A percentile compares a stretch with the other conserved stretches of the same genome.
Evolutionary conservation across 163 green algal species (phyloP).

Genomic region (Coccomyxa subellipsoidea): DNA sequence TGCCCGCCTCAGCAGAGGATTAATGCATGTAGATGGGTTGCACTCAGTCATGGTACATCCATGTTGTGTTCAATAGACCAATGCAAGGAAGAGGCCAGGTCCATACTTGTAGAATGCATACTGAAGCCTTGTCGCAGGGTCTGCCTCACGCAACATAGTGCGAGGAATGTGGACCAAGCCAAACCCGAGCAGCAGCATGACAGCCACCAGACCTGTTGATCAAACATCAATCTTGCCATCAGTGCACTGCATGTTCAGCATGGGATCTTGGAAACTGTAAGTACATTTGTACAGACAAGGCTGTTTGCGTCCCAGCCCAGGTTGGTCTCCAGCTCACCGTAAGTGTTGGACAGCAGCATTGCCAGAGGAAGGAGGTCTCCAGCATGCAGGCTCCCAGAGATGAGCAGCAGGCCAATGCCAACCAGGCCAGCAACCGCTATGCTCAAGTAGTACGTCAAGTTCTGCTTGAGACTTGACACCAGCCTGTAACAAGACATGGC

Average conservation of each 20-base stretch:
- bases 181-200: constrained; percentile 73
- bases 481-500: constrained; percentile 24
- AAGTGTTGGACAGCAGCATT: constrained; percentile 76
- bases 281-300: not conserved
- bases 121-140: constrained; percentile 41
- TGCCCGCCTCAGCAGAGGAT: not conserved
- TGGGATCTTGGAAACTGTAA: too few relatives aligned
- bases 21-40: too few relatives aligned
- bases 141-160: constrained; percentile 60
- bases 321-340: constrained; percentile 46
- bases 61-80: not conserved
- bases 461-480: constrained; percentile 39
- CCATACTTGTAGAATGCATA: constrained; percentile 21
- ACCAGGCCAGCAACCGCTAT: constrained; percentile 33
- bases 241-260: too few relatives aligned
- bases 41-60: too few relatives aligned
- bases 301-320: too few relatives aligned
- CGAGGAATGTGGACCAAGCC: constrained; percentile 79
- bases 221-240: not conserved
- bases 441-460: constrained; percentile 48
- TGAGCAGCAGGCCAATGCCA: constrained; percentile 56
- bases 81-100: not conserved
- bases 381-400: constrained; percentile 39
- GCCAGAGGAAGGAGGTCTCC: constrained; percentile 50
- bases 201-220: constrained; percentile 49